phyloP scores from a whole-genome alignment of 306 rosid species.

The Mimosa bimucronata region DNA sequence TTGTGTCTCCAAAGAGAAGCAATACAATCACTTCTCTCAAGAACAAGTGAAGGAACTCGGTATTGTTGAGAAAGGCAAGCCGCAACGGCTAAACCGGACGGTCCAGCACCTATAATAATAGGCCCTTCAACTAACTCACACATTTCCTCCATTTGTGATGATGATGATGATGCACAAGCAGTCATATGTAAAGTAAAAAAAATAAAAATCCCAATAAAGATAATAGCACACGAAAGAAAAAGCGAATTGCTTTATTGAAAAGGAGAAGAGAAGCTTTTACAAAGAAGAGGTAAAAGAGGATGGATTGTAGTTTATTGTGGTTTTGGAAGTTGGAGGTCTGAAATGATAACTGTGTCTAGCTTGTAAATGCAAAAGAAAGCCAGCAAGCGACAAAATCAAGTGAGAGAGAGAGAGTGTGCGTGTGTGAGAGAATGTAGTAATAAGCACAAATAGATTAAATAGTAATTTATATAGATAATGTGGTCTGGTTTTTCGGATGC shows the following conservation, averaged over 20 bases:
- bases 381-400: slow-evolving; percentile 18
- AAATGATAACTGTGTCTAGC: slow-evolving; percentile 22
- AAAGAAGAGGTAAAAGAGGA: background rate
- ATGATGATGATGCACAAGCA: slow-evolving; percentile 45
- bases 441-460: no score
- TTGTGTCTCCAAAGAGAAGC: slow-evolving; percentile 83
- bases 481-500: background rate
- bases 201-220: slow-evolving; percentile 18
- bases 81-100: slow-evolving; percentile 89
- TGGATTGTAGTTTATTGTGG: background rate
- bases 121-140: slow-evolving; percentile 62
- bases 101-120: slow-evolving; percentile 93
- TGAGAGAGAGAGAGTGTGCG: slow-evolving; percentile 5
- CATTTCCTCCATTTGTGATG: slow-evolving; percentile 32
- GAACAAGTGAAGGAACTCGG: slow-evolving; percentile 56
- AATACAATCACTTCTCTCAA: slow-evolving; percentile 69
- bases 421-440: background rate
- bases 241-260: background rate
- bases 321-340: slow-evolving; percentile 7
- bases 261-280: slow-evolving; percentile 2
- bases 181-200: slow-evolving; percentile 48
- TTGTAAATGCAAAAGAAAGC: slow-evolving; percentile 36
- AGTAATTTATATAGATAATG: background rate
- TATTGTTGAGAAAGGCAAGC: slow-evolving; percentile 66
- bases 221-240: background rate